Conservation (phyloP, 2,329 filamentous ascomycete species). For the Zymoseptoria pseudotritici region DNA sequence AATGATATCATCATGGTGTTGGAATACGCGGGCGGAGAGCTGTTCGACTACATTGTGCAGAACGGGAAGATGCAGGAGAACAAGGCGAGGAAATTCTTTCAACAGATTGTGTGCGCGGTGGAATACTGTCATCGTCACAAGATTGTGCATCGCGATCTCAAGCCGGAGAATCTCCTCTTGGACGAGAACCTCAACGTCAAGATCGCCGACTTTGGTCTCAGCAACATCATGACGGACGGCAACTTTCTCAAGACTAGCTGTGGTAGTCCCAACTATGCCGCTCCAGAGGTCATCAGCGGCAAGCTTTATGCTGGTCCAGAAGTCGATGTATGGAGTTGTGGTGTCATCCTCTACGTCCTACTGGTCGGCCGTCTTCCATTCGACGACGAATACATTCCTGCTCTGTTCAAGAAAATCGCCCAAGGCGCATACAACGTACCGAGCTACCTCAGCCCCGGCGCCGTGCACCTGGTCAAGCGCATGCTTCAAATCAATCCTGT, state of each 20-base stretch:
- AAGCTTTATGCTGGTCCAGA: conserved; percentile 96
- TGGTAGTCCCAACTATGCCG: conserved; percentile 95
- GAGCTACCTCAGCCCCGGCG: conserved; percentile 80
- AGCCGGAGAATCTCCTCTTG: conserved; percentile 91
- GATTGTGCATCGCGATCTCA: conserved; percentile 95
- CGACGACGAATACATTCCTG: conserved; percentile 96
- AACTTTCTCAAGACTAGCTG: conserved; percentile 99
- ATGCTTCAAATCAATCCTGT: conserved; percentile 96
- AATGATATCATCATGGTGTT: conserved; percentile 98
- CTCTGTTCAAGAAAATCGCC: conserved; percentile 94
- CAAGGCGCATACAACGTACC: conserved; percentile 90
- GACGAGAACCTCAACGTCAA: conserved; percentile 97
- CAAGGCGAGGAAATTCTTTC: conserved; percentile 95
- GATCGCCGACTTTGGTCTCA: conserved; percentile 96
- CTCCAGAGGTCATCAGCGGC: conserved; percentile 93
- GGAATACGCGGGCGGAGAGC: conserved; percentile 90
- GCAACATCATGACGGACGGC: conserved; percentile 99
- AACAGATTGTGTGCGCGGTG: conserved; percentile 97
- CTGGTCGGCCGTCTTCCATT: conserved; percentile 72
- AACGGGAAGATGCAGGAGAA: conserved; percentile 85
- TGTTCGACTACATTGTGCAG: conserved; percentile 97
- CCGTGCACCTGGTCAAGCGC: conserved; percentile 72
- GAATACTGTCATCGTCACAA: conserved; percentile 99
- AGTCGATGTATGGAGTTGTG: conserved; percentile 93
- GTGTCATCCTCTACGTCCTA: conserved; percentile 59